These are phyloP conservation scores for Rhodotorula graminis DNA, from an alignment of 768 basidiomycete species.

Conservation along the genomic window DNA sequence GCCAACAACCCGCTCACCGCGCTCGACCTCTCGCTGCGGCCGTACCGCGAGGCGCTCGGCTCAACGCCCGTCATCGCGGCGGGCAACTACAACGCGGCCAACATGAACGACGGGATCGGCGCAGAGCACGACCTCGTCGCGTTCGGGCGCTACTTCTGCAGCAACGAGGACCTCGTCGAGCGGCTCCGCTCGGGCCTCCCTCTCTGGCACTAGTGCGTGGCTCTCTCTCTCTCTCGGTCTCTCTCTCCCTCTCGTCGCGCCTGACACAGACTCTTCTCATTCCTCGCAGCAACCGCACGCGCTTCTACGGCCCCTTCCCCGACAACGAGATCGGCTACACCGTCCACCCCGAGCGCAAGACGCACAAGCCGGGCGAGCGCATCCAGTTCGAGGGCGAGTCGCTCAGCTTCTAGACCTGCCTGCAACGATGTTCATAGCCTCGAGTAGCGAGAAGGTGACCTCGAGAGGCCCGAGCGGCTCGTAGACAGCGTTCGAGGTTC, in stretches of 20 bases:
- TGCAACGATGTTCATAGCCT: too few species aligned
- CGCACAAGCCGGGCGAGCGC: neutral
- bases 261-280: neutral
- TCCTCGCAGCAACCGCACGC: slow-evolving; percentile 6
- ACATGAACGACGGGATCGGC: slow-evolving; percentile 35
- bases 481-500: too few species aligned
- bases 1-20: slow-evolving; percentile 1
- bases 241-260: neutral
- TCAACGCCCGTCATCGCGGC: slow-evolving; percentile 42
- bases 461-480: too few species aligned
- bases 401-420: neutral
- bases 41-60: slow-evolving; percentile 39
- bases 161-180: slow-evolving; percentile 37
- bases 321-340: slow-evolving; percentile 45
- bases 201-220: slow-evolving; percentile 11
- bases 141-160: slow-evolving; percentile 17
- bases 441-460: too few species aligned
- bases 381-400: neutral
- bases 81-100: slow-evolving; percentile 39
- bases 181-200: slow-evolving; percentile 2
- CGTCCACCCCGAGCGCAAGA: slow-evolving; percentile 31
- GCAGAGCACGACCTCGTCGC: slow-evolving; percentile 42
- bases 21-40: slow-evolving; percentile 35
- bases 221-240: too few species aligned
- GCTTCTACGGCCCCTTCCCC: slow-evolving; percentile 44